phyloP scores from a whole-genome alignment of 2,329 filamentous ascomycete genomes.

The Colletotrichum sp. region DNA sequence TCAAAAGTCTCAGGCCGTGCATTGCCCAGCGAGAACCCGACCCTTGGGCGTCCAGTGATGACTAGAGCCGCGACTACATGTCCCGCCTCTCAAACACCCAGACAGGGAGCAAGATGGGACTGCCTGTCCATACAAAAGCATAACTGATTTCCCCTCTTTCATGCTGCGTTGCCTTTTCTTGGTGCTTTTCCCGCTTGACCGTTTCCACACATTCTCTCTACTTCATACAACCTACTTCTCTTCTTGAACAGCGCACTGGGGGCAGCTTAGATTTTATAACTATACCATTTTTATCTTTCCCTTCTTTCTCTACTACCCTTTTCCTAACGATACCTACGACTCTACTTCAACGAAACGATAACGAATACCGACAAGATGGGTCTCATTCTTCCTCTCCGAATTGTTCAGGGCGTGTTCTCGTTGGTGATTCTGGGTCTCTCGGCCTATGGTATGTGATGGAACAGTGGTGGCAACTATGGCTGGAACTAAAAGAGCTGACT shows the following conservation, averaged over 20 bases:
- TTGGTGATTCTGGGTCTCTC: conserved; percentile 53
- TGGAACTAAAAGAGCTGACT: conserved; percentile 16
- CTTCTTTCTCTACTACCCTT: not conserved
- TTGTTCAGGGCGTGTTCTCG: conserved; percentile 50
- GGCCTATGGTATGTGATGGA: conserved; percentile 49
- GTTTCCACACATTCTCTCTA: not conserved
- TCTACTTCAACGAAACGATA: conserved; percentile 10
- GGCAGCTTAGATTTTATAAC: conserved; percentile 13
- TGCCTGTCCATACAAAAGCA: conserved; percentile 19
- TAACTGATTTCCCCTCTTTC: conserved; percentile 17
- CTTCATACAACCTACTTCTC: not conserved
- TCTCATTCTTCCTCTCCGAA: conserved; percentile 48
- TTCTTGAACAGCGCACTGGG: conserved; percentile 22
- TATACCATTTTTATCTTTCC: conserved; percentile 3
- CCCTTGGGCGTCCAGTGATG: conserved; percentile 13
- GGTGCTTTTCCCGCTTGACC: conserved; percentile 5
- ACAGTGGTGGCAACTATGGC: not conserved
- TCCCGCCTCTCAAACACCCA: conserved; percentile 18
- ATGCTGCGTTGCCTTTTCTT: conserved; percentile 18
- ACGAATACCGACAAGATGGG: conserved; percentile 38
- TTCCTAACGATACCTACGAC: not conserved
- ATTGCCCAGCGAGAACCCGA: conserved; percentile 12
- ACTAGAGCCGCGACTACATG: conserved; percentile 14
- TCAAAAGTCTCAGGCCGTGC: conserved; percentile 31
- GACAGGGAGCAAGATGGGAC: conserved; percentile 14